Percentiles rank a stretch among this genome's conserved stretches.
phyloP scores from a whole-genome alignment of 2,329 filamentous ascomycete species.

The Karstenula rhodostoma region DNA sequence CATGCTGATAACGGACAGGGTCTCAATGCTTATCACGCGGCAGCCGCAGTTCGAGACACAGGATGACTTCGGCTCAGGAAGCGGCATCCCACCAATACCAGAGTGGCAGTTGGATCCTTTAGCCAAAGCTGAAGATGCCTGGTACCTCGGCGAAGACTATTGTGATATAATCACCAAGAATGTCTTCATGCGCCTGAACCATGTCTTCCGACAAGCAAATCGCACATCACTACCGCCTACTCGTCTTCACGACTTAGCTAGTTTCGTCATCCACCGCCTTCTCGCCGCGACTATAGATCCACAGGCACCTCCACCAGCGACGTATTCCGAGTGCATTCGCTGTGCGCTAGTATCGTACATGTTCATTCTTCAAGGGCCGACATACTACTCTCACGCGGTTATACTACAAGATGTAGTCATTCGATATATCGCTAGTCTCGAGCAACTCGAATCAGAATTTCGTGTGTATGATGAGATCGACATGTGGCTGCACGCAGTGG shows the following conservation, averaged over 20 bases:
- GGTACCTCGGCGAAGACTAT: constrained; percentile 31
- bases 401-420: constrained; percentile 25
- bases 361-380: constrained; percentile 63
- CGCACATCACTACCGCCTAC: constrained; percentile 47
- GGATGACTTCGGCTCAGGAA: constrained; percentile 58
- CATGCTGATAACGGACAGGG: constrained; percentile 51
- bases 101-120: constrained; percentile 56
- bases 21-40: constrained; percentile 64
- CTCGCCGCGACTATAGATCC: constrained; percentile 37
- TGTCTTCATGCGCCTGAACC: constrained; percentile 55
- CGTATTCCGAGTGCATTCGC: constrained; percentile 48
- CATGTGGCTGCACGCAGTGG: constrained; percentile 28
- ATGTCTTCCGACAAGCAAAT: constrained; percentile 51
- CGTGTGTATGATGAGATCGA: constrained; percentile 15
- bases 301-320: constrained; percentile 27
- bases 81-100: constrained; percentile 59
- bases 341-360: constrained; percentile 60
- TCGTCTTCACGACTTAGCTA: constrained; percentile 63
- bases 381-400: constrained; percentile 62
- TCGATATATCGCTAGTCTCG: constrained; percentile 24
- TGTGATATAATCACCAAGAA: constrained; percentile 49
- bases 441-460: constrained; percentile 13
- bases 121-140: constrained; percentile 11
- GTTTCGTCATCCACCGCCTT: constrained; percentile 62
- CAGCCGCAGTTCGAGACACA: constrained; percentile 63